These are phyloP conservation scores for Eimeria praecox DNA, from an alignment of 169 alveolate species.

Conservation along the genomic window DNA sequence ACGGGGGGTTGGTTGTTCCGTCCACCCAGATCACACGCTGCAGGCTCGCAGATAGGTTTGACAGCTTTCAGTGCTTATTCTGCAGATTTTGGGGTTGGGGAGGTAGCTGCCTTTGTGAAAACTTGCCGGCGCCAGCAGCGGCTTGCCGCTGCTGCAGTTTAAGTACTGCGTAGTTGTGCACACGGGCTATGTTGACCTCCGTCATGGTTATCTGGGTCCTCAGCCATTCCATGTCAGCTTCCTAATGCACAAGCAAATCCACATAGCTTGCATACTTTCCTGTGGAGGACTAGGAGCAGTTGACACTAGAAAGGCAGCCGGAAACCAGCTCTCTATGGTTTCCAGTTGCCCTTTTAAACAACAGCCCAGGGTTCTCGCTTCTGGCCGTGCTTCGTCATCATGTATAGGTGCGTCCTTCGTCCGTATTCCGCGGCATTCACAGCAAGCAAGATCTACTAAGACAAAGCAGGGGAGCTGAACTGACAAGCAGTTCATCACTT, in stretches of 20 bases:
- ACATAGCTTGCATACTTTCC: background rate
- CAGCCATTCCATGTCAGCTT: constrained; percentile 90
- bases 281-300: background rate
- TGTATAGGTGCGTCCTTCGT: background rate
- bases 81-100: background rate
- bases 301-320: background rate
- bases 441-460: background rate
- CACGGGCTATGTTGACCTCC: constrained; percentile 94
- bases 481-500: background rate
- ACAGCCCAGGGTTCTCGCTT: background rate
- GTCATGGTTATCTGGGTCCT: constrained; percentile 91
- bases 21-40: background rate
- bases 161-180: constrained; percentile 92
- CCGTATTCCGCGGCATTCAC: background rate
- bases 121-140: constrained; percentile 62
- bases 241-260: constrained; percentile 81
- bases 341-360: too few relatives aligned
- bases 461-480: background rate
- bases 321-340: background rate
- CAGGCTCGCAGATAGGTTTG: background rate
- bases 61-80: background rate
- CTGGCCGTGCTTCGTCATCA: background rate
- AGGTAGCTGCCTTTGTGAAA: background rate
- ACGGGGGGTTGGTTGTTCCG: background rate
- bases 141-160: constrained; percentile 84